A percentile compares a stretch with the other conserved stretches of the same genome.
phyloP scores from a whole-genome alignment of 192 early-diverging fungal species.

The Borealophlyctis nickersoniae region DNA sequence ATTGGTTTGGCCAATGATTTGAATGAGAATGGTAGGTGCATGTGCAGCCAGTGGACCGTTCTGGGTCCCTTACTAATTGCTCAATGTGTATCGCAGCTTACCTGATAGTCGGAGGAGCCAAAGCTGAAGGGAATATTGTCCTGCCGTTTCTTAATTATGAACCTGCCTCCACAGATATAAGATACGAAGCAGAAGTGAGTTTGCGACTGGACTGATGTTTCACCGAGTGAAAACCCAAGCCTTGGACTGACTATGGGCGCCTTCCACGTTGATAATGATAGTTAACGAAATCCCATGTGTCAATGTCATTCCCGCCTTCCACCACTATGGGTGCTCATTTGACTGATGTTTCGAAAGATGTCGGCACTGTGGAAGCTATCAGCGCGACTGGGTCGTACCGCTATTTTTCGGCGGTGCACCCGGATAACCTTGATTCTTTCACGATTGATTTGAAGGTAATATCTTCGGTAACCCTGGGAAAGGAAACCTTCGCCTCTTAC shows the following conservation, averaged over 20 bases:
- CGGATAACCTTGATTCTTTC: conserved; percentile 23
- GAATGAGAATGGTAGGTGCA: conserved; percentile 66
- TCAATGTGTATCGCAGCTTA: neutral
- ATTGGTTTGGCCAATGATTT: conserved; percentile 67
- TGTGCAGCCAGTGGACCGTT: neutral
- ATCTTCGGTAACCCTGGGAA: neutral
- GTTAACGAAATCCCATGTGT: conserved; percentile 41
- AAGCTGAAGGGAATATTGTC: conserved; percentile 33
- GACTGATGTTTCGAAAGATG: conserved; percentile 45
- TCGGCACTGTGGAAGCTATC: conserved; percentile 35
- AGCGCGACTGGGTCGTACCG: conserved; percentile 26
- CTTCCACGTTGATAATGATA: too few species aligned
- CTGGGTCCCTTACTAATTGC: too few species aligned
- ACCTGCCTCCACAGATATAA: conserved; percentile 50
- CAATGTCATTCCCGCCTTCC: conserved; percentile 55
- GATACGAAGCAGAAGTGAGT: conserved; percentile 52
- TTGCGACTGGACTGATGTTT: too few species aligned
- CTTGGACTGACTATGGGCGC: too few species aligned
- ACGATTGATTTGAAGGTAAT: conserved; percentile 25
- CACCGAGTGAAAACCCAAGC: too few species aligned
- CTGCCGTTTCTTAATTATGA: conserved; percentile 60
- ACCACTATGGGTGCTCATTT: conserved; percentile 67
- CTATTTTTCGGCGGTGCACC: conserved; percentile 12
- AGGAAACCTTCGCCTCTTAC: neutral
- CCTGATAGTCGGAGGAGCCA: conserved; percentile 22